Evolutionary conservation across 495 filamentous ascomycete genomes (phyloP).

Genomic region (Aspergillus incahuasiensis): DNA sequence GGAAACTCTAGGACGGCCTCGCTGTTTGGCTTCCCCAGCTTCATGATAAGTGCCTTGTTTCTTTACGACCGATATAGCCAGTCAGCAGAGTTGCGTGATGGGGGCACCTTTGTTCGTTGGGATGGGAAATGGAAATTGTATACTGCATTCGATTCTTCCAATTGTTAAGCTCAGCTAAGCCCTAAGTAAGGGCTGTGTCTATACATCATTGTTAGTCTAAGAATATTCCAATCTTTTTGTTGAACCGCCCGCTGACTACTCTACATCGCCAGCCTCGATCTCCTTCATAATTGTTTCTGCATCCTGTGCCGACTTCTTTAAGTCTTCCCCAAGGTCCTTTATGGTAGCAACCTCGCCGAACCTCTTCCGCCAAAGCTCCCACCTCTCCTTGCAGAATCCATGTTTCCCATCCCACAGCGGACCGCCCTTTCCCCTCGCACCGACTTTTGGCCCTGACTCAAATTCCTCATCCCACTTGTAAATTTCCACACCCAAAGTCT

Average conservation of each 20-base stretch:
- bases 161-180: background rate
- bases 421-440: constrained; percentile 9
- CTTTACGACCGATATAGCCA: no score
- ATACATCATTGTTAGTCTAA: background rate
- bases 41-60: no score
- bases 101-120: no score
- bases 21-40: no score
- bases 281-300: constrained; percentile 12
- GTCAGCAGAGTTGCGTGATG: no score
- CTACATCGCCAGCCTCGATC: constrained; percentile 8
- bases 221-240: background rate
- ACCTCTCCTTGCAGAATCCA: constrained; percentile 16
- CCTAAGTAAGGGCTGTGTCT: background rate
- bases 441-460: background rate
- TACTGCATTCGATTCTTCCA: background rate
- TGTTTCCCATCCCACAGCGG: constrained; percentile 16
- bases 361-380: constrained; percentile 16
- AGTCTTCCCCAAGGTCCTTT: background rate
- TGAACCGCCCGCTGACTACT: background rate
- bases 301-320: background rate
- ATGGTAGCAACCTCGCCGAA: constrained; percentile 8
- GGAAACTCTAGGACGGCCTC: no score
- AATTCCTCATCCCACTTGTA: constrained; percentile 9
- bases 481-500: constrained; percentile 7
- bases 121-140: background rate